A percentile compares a stretch with the other conserved stretches of the same genome.
Conservation (phyloP, 345 rosid species). For the Jatropha curcas region DNA sequence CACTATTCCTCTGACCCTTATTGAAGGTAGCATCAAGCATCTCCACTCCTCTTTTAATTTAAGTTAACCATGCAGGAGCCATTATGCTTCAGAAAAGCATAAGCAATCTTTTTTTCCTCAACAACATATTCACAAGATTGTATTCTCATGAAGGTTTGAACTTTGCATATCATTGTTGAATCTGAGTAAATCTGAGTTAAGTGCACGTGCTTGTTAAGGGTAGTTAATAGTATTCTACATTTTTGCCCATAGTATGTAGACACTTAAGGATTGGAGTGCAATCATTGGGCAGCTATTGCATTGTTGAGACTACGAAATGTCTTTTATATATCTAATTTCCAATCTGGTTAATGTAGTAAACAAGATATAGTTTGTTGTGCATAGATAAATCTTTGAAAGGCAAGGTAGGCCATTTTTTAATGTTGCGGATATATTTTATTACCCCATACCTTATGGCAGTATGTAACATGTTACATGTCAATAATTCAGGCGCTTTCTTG, state of each 20-base stretch:
- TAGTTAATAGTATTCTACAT: neutral
- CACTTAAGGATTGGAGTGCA: too few species aligned
- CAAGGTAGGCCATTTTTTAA: neutral
- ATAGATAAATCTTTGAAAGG: neutral
- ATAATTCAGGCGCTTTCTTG: neutral
- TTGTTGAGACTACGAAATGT: too few species aligned
- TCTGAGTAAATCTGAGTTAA: neutral
- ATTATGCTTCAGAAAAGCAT: neutral
- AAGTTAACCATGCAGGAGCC: neutral
- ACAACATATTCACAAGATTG: neutral
- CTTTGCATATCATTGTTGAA: neutral
- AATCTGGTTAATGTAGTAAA: too few species aligned
- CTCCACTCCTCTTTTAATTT: neutral
- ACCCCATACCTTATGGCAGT: neutral
- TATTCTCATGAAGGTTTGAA: neutral
- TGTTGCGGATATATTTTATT: neutral
- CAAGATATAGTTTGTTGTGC: too few species aligned
- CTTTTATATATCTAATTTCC: too few species aligned
- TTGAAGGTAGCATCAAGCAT: neutral
- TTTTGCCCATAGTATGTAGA: too few species aligned
- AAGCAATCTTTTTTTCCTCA: neutral
- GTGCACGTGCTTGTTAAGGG: neutral
- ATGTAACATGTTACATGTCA: neutral
- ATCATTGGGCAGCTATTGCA: too few species aligned
- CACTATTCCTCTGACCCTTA: neutral